Evolutionary conservation across 768 basidiomycete genomes (phyloP).

Genomic region (Boletus sp.): DNA sequence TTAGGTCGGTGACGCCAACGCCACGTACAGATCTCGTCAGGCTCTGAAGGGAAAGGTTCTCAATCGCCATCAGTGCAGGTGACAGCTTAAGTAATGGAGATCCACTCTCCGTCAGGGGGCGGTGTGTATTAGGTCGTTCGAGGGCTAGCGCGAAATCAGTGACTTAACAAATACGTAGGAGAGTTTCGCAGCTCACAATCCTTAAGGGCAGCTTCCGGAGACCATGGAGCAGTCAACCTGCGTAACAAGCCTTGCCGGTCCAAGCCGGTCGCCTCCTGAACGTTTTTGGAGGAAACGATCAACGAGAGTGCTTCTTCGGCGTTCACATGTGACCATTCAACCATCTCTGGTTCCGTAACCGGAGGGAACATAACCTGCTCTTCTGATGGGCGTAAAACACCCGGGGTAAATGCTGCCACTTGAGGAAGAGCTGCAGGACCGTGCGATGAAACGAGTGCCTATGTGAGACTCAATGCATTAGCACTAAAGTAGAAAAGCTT

Average conservation of each 20-base stretch:
- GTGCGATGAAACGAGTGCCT: conserved; percentile 48
- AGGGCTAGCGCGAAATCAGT: conserved; percentile 40
- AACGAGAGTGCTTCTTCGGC: conserved; percentile 50
- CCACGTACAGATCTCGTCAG: conserved; percentile 73
- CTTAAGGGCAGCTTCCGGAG: conserved; percentile 66
- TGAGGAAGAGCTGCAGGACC: conserved; percentile 37
- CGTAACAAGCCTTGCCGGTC: conserved; percentile 54
- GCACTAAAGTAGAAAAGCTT: conserved; percentile 11
- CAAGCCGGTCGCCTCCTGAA: conserved; percentile 64
- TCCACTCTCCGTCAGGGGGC: conserved; percentile 65
- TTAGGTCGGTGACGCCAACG: conserved; percentile 82
- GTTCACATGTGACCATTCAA: conserved; percentile 42
- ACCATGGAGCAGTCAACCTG: conserved; percentile 62
- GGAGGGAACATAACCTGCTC: conserved; percentile 42
- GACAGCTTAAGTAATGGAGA: conserved; percentile 78
- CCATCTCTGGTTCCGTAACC: conserved; percentile 20
- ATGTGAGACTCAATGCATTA: conserved; percentile 10
- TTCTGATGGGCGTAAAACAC: conserved; percentile 43
- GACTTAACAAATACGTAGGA: conserved; percentile 11
- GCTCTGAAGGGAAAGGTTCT: conserved; percentile 86
- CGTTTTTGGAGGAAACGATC: conserved; percentile 48
- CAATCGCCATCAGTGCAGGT: conserved; percentile 85
- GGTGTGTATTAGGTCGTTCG: conserved; percentile 50
- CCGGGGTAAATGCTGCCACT: conserved; percentile 34
- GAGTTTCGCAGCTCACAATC: conserved; percentile 55